Percentiles rank a stretch among this genome's conserved stretches.
Evolutionary conservation across 768 basidiomycete species (phyloP).

Genomic region (Auricularia cornea): DNA sequence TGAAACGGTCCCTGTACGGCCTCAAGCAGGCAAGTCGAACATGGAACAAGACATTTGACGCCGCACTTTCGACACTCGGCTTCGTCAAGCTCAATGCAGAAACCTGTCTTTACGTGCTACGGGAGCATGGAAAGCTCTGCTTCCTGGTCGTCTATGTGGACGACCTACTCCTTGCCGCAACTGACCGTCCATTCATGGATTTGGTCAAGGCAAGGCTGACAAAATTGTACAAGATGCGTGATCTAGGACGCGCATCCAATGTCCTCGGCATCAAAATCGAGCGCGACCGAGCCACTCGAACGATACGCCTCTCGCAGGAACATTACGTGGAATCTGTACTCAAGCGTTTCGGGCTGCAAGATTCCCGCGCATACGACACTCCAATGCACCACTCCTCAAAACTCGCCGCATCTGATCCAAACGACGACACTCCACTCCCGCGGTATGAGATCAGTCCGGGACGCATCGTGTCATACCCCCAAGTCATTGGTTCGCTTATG

Average conservation of each 20-base stretch:
- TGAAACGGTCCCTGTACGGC: conserved; percentile 7
- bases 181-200: neutral
- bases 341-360: conserved; percentile 2
- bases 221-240: neutral
- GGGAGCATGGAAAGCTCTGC: conserved; percentile 11
- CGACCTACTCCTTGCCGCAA: conserved; percentile 10
- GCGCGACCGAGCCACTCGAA: neutral
- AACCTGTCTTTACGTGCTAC: conserved; percentile 4
- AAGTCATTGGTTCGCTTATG: conserved; percentile 10
- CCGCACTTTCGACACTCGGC: conserved; percentile 10
- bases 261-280: neutral
- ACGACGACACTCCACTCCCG: neutral
- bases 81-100: conserved; percentile 8
- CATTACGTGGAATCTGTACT: neutral
- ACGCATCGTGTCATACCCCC: conserved; percentile 1
- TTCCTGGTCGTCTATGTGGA: conserved; percentile 16
- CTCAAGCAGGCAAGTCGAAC: conserved; percentile 9
- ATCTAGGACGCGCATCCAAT: neutral
- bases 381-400: neutral
- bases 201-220: neutral
- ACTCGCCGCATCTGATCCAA: neutral
- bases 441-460: conserved; percentile 1
- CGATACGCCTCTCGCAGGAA: neutral
- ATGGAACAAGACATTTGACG: conserved; percentile 8
- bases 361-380: neutral